Evolutionary conservation across 352 stramenopile genomes (phyloP).

Genomic region (Phytophthora pistaciae): DNA sequence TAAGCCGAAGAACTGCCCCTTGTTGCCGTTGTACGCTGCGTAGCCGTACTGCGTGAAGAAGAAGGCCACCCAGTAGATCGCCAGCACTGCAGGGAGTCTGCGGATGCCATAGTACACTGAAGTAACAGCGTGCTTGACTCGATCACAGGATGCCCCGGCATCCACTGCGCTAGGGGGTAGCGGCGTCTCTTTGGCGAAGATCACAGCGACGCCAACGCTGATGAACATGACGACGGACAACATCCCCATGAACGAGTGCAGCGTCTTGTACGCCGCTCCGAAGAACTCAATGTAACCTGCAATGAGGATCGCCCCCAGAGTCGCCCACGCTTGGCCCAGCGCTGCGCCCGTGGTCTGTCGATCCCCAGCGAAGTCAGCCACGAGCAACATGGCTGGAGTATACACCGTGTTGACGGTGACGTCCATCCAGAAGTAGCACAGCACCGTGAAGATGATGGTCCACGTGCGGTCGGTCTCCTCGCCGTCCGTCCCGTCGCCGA

Average conservation of each 20-base stretch:
- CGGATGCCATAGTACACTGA: conserved; percentile 45
- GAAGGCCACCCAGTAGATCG: conserved; percentile 45
- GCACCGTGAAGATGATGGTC: conserved; percentile 53
- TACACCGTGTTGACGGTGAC: conserved; percentile 66
- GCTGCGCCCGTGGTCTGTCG: conserved; percentile 58
- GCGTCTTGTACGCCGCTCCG: conserved; percentile 45
- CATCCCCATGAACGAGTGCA: conserved; percentile 64
- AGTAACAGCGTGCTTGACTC: conserved; percentile 36
- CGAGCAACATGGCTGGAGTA: conserved; percentile 54
- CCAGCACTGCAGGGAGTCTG: conserved; percentile 36
- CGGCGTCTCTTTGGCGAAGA: conserved; percentile 44
- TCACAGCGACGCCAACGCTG: conserved; percentile 33
- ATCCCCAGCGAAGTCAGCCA: conserved; percentile 65
- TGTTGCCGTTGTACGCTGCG: conserved; percentile 68
- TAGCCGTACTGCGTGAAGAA: conserved; percentile 56
- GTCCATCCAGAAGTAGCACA: conserved; percentile 77
- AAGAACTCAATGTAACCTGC: conserved; percentile 59
- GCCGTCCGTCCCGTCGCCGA: conserved; percentile 31
- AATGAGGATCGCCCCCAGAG: conserved; percentile 51
- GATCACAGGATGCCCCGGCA: conserved; percentile 16
- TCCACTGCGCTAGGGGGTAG: conserved; percentile 23
- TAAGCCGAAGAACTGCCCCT: conserved; percentile 68
- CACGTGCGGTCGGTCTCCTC: conserved; percentile 44
- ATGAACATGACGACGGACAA: conserved; percentile 48
- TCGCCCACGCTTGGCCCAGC: conserved; percentile 51